A percentile compares a stretch with the other conserved stretches of the same genome.
Evolutionary conservation across 2,329 filamentous ascomycete species (phyloP).

Genomic region (Aureobasidium sp.): DNA sequence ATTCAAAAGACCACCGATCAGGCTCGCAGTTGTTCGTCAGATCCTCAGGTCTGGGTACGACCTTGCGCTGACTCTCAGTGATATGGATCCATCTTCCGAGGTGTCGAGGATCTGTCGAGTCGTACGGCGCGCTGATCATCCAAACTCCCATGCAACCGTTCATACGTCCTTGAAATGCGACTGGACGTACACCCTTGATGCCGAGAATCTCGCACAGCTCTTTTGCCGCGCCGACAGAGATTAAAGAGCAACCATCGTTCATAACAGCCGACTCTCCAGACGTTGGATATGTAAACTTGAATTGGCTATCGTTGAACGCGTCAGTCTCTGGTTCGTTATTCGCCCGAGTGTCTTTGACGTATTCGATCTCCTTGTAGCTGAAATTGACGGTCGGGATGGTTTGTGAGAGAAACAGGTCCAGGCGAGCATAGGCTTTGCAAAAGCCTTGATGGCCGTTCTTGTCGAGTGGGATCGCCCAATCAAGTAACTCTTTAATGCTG

Average conservation of each 20-base stretch:
- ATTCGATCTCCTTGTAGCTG: slow-evolving; percentile 30
- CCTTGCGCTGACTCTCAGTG: slow-evolving; percentile 61
- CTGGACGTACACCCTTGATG: slow-evolving; percentile 47
- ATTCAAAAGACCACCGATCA: slow-evolving; percentile 58
- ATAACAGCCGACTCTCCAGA: slow-evolving; percentile 28
- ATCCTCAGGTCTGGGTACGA: slow-evolving; percentile 44
- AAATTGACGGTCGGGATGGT: slow-evolving; percentile 35
- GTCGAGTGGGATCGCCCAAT: slow-evolving; percentile 35
- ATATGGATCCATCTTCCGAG: slow-evolving; percentile 57
- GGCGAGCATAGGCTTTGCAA: slow-evolving; percentile 37
- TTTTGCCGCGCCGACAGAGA: slow-evolving; percentile 55
- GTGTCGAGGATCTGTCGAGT: slow-evolving; percentile 37
- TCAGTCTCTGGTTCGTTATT: slow-evolving; percentile 30
- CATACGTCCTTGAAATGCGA: slow-evolving; percentile 62
- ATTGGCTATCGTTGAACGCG: slow-evolving; percentile 30
- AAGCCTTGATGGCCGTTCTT: slow-evolving; percentile 32
- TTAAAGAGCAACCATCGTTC: slow-evolving; percentile 53
- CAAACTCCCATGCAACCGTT: slow-evolving; percentile 71
- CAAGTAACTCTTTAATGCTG: slow-evolving; percentile 28
- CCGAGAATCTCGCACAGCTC: slow-evolving; percentile 47
- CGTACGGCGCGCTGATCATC: slow-evolving; percentile 51
- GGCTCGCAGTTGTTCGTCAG: slow-evolving; percentile 36
- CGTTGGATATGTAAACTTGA: slow-evolving; percentile 22
- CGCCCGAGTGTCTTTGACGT: slow-evolving; percentile 27
- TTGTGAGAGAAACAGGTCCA: slow-evolving; percentile 37